These are phyloP conservation scores for Hortiboletus campestris DNA, from an alignment of 768 basidiomycete genomes.

Conservation along the genomic window DNA sequence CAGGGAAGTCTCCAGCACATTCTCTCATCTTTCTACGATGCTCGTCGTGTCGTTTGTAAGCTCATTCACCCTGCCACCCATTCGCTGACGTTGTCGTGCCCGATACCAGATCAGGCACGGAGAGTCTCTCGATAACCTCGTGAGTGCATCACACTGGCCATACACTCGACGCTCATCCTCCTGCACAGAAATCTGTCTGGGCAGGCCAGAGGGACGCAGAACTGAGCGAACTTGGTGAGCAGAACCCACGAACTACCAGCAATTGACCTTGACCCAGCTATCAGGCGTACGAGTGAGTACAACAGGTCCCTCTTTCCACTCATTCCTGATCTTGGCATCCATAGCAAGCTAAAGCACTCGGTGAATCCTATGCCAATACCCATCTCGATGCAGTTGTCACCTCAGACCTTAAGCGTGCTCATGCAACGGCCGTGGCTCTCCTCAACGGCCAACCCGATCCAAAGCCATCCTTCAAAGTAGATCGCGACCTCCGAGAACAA, in stretches of 20 bases:
- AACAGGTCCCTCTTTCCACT: not conserved
- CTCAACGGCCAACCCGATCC: constrained; percentile 45
- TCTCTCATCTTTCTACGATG: constrained; percentile 10
- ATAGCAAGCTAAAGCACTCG: constrained; percentile 69
- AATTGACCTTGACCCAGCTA: constrained; percentile 1
- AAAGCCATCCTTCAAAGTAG: constrained; percentile 46
- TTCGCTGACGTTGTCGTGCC: not conserved
- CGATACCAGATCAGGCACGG: constrained; percentile 63
- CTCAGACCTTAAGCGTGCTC: constrained; percentile 65
- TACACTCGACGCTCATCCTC: not conserved
- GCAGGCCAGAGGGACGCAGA: constrained; percentile 76
- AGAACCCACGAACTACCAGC: not conserved
- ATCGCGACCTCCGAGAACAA: constrained; percentile 62
- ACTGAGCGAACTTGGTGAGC: constrained; percentile 70
- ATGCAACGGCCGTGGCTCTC: constrained; percentile 58
- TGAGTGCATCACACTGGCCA: constrained; percentile 28
- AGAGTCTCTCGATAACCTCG: constrained; percentile 75
- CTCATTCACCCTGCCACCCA: too few species aligned
- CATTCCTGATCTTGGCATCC: not conserved
- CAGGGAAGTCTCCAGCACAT: not conserved
- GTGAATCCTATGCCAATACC: constrained; percentile 45
- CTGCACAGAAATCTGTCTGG: constrained; percentile 50
- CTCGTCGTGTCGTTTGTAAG: constrained; percentile 29
- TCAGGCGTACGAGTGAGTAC: constrained; percentile 54
- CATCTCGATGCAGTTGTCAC: constrained; percentile 58